A percentile compares a stretch with the other conserved stretches of the same genome.
phyloP scores from a whole-genome alignment of 192 early-diverging fungal genomes.

The Funneliformis geosporum region DNA sequence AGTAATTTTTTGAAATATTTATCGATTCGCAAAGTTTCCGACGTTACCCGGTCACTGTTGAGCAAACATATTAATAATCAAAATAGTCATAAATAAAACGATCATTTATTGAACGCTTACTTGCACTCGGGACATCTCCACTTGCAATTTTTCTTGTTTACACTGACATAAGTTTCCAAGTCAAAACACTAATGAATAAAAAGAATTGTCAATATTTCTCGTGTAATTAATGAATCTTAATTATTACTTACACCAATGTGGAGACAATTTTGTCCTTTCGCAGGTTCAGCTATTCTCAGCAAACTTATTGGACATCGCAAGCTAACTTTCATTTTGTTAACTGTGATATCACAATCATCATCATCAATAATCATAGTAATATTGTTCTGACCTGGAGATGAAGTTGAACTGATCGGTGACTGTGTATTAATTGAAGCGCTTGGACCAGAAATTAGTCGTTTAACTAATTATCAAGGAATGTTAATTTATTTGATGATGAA shows the following conservation, averaged over 20 bases:
- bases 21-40: slow-evolving; percentile 2
- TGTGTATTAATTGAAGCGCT: neutral
- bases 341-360: slow-evolving; percentile 1
- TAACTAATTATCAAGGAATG: neutral
- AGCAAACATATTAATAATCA: neutral
- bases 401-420: neutral
- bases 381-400: neutral
- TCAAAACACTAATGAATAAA: neutral
- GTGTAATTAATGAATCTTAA: neutral
- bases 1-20: neutral
- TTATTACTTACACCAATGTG: neutral
- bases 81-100: neutral
- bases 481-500: neutral
- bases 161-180: neutral
- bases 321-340: slow-evolving; percentile 9
- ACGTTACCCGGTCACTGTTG: neutral
- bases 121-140: slow-evolving; percentile 13
- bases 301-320: neutral
- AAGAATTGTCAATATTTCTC: neutral
- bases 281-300: neutral
- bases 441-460: neutral
- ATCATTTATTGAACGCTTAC: neutral
- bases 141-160: neutral
- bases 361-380: neutral
- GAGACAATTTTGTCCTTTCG: slow-evolving; percentile 2